A percentile compares a stretch with the other conserved stretches of the same genome.
Evolutionary conservation across 805 yeast species (phyloP).

Genomic region (Ogataea henricii): DNA sequence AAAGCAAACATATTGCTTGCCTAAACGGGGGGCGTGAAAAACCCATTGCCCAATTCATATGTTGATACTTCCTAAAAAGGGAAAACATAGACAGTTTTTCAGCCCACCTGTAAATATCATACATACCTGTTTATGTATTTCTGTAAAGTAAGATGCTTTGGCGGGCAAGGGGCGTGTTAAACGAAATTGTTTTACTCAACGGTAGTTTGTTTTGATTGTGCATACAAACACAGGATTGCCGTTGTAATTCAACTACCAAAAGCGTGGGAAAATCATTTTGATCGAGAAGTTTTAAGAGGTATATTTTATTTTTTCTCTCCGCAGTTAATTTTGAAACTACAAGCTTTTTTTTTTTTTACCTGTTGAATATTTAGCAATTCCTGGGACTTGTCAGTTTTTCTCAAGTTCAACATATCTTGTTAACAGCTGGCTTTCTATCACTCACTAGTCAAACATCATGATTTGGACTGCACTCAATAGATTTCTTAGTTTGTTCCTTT

Average conservation of each 20-base stretch:
- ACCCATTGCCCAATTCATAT: slow-evolving; percentile 8
- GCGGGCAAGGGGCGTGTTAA: background rate
- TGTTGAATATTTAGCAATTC: background rate
- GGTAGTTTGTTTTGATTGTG: background rate
- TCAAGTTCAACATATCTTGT: background rate
- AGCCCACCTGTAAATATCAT: background rate
- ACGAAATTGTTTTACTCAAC: background rate
- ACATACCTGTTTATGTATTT: slow-evolving; percentile 1
- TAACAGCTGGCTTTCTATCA: background rate
- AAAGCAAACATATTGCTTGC: slow-evolving; percentile 4
- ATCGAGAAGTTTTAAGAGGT: background rate
- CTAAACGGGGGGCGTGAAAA: slow-evolving; percentile 5
- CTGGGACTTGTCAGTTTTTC: slow-evolving; percentile 2
- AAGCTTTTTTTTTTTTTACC: slow-evolving; percentile 2
- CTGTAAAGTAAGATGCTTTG: background rate
- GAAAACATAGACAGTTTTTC: background rate
- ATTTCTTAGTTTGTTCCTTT: slow-evolving; percentile 34
- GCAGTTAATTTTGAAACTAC: slow-evolving; percentile 2
- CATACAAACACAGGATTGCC: background rate
- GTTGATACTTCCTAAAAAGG: slow-evolving; percentile 7
- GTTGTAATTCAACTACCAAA: background rate
- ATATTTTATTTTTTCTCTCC: slow-evolving; percentile 4
- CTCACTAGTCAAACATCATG: slow-evolving; percentile 9
- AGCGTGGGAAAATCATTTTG: background rate
- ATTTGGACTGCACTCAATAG: slow-evolving; percentile 26